A percentile compares a stretch with the other conserved stretches of the same genome.
phyloP scores from a whole-genome alignment of 2,329 filamentous ascomycete species.

The Botrytis fabae region DNA sequence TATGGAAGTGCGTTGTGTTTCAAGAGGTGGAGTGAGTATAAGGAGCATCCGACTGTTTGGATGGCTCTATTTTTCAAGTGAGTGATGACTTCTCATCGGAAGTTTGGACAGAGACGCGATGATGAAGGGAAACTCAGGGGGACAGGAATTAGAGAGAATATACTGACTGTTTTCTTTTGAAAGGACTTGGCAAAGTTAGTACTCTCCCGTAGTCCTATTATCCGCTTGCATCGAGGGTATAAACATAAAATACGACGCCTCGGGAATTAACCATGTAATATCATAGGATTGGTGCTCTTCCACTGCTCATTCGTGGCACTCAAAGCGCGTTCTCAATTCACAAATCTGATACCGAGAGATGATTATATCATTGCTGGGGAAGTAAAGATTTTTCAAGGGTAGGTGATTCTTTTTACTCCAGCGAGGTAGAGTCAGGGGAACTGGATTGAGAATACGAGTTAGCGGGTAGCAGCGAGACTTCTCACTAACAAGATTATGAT shows the following conservation, averaged over 20 bases:
- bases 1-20: slow-evolving; percentile 52
- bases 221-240: background rate
- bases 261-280: background rate
- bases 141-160: background rate
- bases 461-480: fast-evolving
- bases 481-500: background rate
- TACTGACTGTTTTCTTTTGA: background rate
- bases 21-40: slow-evolving; percentile 51
- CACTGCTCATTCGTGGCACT: slow-evolving; percentile 59
- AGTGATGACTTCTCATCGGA: slow-evolving; percentile 26
- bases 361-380: slow-evolving; percentile 54
- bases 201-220: no score
- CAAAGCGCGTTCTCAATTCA: slow-evolving; percentile 52
- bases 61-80: slow-evolving; percentile 55
- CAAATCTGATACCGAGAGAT: slow-evolving; percentile 46
- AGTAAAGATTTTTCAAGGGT: slow-evolving; percentile 57
- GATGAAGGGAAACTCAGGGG: no score
- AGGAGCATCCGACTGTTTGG: slow-evolving; percentile 52
- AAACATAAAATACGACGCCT: background rate
- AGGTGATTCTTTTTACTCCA: slow-evolving; percentile 34
- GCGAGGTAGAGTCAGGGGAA: background rate
- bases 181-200: slow-evolving; percentile 24
- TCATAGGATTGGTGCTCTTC: slow-evolving; percentile 58
- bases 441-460: background rate
- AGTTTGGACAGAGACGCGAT: no score